These are phyloP conservation scores for Neurospora sp. DNA, from an alignment of 2,329 filamentous ascomycete species.

Conservation along the genomic window DNA sequence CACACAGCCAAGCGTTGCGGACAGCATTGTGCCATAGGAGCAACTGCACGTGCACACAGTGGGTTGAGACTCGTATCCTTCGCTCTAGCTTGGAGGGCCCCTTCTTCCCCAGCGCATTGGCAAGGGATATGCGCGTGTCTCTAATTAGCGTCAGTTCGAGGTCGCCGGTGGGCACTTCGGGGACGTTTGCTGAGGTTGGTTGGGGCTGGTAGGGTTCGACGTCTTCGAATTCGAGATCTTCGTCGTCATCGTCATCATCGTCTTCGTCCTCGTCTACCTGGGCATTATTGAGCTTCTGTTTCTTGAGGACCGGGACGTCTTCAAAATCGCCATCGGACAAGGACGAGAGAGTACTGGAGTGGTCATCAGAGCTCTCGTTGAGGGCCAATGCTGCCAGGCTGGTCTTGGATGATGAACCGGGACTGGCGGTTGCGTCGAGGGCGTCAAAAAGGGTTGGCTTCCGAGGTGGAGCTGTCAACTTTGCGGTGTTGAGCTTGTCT, in stretches of 20 bases:
- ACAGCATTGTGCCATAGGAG: constrained; percentile 85
- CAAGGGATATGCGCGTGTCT: constrained; percentile 49
- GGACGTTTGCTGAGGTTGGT: constrained; percentile 30
- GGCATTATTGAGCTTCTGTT: constrained; percentile 26
- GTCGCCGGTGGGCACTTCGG: constrained; percentile 47
- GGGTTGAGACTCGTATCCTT: constrained; percentile 65
- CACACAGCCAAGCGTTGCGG: constrained; percentile 75
- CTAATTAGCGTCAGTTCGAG: constrained; percentile 62
- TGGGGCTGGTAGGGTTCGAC: constrained; percentile 46
- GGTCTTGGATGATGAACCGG: constrained; percentile 28
- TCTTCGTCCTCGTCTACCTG: constrained; percentile 27
- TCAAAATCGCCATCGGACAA: constrained; percentile 50
- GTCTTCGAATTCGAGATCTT: constrained; percentile 54
- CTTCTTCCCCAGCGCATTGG: constrained; percentile 62
- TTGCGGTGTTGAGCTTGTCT: constrained; percentile 16
- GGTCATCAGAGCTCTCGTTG: constrained; percentile 33
- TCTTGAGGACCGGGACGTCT: constrained; percentile 29
- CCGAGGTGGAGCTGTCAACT: constrained; percentile 26
- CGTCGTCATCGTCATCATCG: constrained; percentile 43
- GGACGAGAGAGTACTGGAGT: constrained; percentile 37
- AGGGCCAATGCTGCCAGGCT: constrained; percentile 33
- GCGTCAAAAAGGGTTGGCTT: constrained; percentile 54
- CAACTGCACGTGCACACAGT: constrained; percentile 81
- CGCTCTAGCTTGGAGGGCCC: constrained; percentile 79
- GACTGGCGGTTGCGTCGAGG: constrained; percentile 41